Conservation (phyloP, 257 asterid species). For the Buddleja alternifolia region DNA sequence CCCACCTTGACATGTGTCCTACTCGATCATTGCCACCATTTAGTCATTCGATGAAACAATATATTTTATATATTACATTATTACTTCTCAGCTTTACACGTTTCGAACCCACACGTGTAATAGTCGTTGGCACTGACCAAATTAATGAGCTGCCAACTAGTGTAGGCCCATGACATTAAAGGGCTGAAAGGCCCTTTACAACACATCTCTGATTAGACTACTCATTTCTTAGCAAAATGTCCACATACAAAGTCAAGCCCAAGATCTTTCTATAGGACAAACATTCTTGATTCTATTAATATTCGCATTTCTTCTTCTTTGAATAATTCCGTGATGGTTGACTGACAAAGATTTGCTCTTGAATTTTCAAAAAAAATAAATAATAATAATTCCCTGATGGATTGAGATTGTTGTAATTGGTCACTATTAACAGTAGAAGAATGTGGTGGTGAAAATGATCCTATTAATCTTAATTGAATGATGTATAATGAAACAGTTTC, state of each 20-base stretch:
- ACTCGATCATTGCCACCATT: conserved; percentile 58
- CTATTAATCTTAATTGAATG: too few species aligned
- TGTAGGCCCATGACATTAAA: conserved; percentile 42
- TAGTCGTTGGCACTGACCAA: conserved; percentile 14
- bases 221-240: not conserved
- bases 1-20: conserved; percentile 35
- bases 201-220: conserved; percentile 44
- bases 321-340: too few species aligned
- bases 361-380: too few species aligned
- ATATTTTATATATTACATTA: not conserved
- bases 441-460: too few species aligned
- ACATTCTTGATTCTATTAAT: conserved; percentile 27
- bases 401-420: too few species aligned
- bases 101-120: conserved; percentile 51
- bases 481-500: too few species aligned
- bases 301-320: too few species aligned
- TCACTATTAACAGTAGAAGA: too few species aligned
- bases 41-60: not conserved
- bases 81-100: conserved; percentile 23
- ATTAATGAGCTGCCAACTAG: conserved; percentile 37
- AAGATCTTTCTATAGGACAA: conserved; percentile 36
- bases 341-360: too few species aligned
- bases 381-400: too few species aligned
- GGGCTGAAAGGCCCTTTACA: conserved; percentile 38
- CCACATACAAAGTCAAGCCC: conserved; percentile 36